These are phyloP conservation scores for Diaporthe batatas DNA, from an alignment of 2,329 filamentous ascomycete species.

Conservation along the genomic window DNA sequence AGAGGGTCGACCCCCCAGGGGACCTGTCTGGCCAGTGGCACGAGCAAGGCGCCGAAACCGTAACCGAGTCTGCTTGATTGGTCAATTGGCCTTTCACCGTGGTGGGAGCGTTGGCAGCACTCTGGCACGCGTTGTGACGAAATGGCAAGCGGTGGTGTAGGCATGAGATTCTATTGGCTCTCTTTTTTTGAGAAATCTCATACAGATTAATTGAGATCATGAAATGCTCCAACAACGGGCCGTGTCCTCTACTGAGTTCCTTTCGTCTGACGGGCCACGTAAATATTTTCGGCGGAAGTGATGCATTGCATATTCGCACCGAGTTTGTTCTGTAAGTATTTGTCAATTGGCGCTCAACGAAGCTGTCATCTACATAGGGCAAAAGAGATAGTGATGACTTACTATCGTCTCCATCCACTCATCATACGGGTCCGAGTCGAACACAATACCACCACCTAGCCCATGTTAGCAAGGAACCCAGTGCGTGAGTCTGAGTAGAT, in stretches of 20 bases:
- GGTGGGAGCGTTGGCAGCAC: background rate
- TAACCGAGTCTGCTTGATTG: slow-evolving; percentile 6
- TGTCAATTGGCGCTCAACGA: background rate
- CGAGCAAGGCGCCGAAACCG: slow-evolving; percentile 42
- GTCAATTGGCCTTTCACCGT: background rate
- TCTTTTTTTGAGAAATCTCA: background rate
- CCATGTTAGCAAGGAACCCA: slow-evolving; percentile 10
- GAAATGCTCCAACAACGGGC: background rate
- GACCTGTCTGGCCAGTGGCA: slow-evolving; percentile 55
- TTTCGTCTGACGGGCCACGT: slow-evolving; percentile 53
- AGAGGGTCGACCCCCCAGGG: slow-evolving; percentile 50
- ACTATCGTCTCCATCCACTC: slow-evolving; percentile 91
- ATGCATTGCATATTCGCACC: slow-evolving; percentile 92
- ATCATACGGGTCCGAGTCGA: slow-evolving; percentile 90
- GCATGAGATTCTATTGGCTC: slow-evolving; percentile 3
- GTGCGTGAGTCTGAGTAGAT: background rate
- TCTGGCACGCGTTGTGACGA: background rate
- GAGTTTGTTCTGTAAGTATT: slow-evolving; percentile 77
- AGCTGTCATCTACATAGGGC: background rate
- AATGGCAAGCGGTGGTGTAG: background rate
- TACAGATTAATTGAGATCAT: background rate
- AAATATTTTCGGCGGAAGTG: slow-evolving; percentile 81
- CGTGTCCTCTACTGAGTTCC: background rate
- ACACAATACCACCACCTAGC: slow-evolving; percentile 87
- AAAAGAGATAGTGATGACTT: background rate